Conservation (phyloP, 2,329 filamentous ascomycete genomes). For the Cladobotryum mycophilum region DNA sequence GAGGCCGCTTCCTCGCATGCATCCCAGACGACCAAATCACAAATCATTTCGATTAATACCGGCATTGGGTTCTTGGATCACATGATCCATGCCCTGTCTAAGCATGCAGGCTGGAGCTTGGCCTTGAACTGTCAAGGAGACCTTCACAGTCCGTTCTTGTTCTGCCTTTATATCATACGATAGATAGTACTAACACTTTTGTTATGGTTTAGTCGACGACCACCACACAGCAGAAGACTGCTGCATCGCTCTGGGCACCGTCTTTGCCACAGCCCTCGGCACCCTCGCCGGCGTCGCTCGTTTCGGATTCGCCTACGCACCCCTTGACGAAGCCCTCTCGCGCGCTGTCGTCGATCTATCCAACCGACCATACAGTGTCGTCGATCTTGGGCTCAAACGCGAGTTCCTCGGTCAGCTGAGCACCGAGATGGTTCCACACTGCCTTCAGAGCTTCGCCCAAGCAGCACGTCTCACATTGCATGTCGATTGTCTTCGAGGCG, state of each 20-base stretch:
- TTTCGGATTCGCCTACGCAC: slow-evolving; percentile 87
- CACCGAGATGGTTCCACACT: slow-evolving; percentile 96
- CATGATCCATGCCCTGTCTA: slow-evolving; percentile 95
- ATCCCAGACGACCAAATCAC: slow-evolving; percentile 73
- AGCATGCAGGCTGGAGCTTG: slow-evolving; percentile 92
- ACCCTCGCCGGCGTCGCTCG: slow-evolving; percentile 75
- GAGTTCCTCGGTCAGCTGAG: slow-evolving; percentile 93
- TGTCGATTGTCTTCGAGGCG: slow-evolving; percentile 82
- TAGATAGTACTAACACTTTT: neutral
- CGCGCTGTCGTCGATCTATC: slow-evolving; percentile 92
- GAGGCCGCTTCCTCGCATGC: slow-evolving; percentile 61
- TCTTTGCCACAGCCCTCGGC: slow-evolving; percentile 76
- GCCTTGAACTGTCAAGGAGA: slow-evolving; percentile 79
- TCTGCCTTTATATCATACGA: neutral
- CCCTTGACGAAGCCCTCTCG: slow-evolving; percentile 90
- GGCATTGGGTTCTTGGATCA: slow-evolving; percentile 98
- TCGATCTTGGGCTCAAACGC: slow-evolving; percentile 76
- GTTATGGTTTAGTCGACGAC: slow-evolving; percentile 69
- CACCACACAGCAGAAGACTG: slow-evolving; percentile 97
- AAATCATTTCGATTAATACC: slow-evolving; percentile 81
- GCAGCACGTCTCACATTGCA: slow-evolving; percentile 88
- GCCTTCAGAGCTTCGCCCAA: slow-evolving; percentile 88
- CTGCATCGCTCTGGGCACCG: slow-evolving; percentile 81
- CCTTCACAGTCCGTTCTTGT: slow-evolving; percentile 63
- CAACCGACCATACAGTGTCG: slow-evolving; percentile 79